Evolutionary conservation across 306 rosid genomes (phyloP).

Genomic region (Alnus rubra): DNA sequence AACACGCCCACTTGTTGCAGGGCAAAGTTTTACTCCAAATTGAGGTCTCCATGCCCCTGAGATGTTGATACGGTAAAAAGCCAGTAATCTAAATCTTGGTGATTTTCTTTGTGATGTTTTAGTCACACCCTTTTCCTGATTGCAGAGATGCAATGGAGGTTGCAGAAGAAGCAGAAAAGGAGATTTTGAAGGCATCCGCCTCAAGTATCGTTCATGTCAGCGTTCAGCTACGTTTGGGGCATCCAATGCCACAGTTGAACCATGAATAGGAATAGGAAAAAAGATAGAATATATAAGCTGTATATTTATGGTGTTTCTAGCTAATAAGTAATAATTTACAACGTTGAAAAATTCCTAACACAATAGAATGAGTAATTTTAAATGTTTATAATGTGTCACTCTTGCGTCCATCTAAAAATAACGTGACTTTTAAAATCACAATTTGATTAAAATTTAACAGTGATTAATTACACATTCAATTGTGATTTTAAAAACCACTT

Average conservation of each 20-base stretch:
- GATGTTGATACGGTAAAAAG: slow-evolving; percentile 59
- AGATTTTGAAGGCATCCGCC: slow-evolving; percentile 43
- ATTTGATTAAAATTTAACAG: too few relatives aligned
- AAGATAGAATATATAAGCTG: not conserved
- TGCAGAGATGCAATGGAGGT: slow-evolving; percentile 72
- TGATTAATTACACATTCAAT: too few relatives aligned
- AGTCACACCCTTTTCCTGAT: not conserved
- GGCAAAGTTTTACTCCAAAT: slow-evolving; percentile 78
- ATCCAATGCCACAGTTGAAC: slow-evolving; percentile 50
- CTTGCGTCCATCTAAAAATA: too few relatives aligned
- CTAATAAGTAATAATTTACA: not conserved
- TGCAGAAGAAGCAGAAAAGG: slow-evolving; percentile 63
- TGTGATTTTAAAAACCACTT: too few relatives aligned
- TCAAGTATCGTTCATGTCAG: slow-evolving; percentile 59
- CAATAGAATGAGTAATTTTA: not conserved
- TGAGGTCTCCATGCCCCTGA: slow-evolving; percentile 82
- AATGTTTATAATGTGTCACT: too few relatives aligned
- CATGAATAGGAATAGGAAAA: slow-evolving; percentile 21
- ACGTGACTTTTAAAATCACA: too few relatives aligned
- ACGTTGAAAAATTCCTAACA: not conserved
- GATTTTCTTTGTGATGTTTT: slow-evolving; percentile 14
- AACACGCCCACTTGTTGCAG: slow-evolving; percentile 64
- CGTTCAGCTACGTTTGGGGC: slow-evolving; percentile 74
- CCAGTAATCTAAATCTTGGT: not conserved
- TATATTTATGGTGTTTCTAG: not conserved